These are phyloP conservation scores for Aspergillus sojae DNA, from an alignment of 2,329 filamentous ascomycete genomes.

Conservation along the genomic window DNA sequence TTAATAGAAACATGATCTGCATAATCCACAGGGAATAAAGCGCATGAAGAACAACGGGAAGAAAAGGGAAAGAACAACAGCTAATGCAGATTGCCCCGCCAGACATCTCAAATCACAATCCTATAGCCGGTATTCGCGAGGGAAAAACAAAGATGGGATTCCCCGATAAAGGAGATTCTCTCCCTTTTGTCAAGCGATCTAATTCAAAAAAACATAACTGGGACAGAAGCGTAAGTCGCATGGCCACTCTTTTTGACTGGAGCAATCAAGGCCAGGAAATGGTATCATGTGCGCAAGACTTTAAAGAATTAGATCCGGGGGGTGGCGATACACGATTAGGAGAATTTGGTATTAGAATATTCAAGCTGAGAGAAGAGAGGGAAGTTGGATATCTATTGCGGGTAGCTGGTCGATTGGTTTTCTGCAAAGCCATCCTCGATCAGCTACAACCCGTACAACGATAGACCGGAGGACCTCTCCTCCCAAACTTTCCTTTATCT, in stretches of 20 bases:
- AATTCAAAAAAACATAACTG: slow-evolving; percentile 27
- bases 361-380: slow-evolving; percentile 25
- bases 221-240: slow-evolving; percentile 28
- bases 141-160: slow-evolving; percentile 15
- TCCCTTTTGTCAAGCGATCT: slow-evolving; percentile 27
- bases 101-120: slow-evolving; percentile 24
- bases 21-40: slow-evolving; percentile 21
- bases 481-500: slow-evolving; percentile 13
- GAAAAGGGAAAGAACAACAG: slow-evolving; percentile 16
- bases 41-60: not conserved
- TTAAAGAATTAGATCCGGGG: slow-evolving; percentile 33
- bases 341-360: slow-evolving; percentile 39
- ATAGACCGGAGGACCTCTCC: slow-evolving; percentile 24
- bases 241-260: slow-evolving; percentile 35
- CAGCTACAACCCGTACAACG: slow-evolving; percentile 27
- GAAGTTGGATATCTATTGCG: slow-evolving; percentile 37
- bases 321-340: slow-evolving; percentile 35
- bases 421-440: slow-evolving; percentile 40
- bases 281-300: slow-evolving; percentile 41
- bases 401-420: slow-evolving; percentile 39
- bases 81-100: slow-evolving; percentile 27
- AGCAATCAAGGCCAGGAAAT: slow-evolving; percentile 34
- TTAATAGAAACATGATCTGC: slow-evolving; percentile 16
- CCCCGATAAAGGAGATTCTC: slow-evolving; percentile 19
- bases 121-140: slow-evolving; percentile 21